Evolutionary conservation across 495 filamentous ascomycete genomes (phyloP).

Genomic region (Aspergillus ostianus): DNA sequence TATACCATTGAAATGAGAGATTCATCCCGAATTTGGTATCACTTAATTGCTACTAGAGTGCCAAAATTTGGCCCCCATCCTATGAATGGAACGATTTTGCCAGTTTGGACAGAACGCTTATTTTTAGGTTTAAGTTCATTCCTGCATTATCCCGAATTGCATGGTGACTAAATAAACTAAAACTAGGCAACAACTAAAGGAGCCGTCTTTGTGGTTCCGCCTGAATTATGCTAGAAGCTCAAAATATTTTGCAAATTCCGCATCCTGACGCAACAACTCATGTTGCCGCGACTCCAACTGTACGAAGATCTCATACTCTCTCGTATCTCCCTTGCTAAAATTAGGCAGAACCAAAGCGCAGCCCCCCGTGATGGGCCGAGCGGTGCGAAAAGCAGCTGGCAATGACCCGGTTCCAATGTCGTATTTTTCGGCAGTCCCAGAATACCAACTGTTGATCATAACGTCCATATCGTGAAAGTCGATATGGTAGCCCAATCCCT

Average conservation of each 20-base stretch:
- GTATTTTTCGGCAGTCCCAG: conserved; percentile 23
- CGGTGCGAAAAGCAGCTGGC: conserved; percentile 18
- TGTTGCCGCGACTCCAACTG: conserved; percentile 19
- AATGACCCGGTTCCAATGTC: conserved; percentile 18
- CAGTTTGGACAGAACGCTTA: too few species aligned
- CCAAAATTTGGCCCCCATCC: too few species aligned
- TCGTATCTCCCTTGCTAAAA: conserved; percentile 15
- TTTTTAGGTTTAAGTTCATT: too few species aligned
- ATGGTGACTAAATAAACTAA: too few species aligned
- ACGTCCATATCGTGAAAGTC: conserved; percentile 27
- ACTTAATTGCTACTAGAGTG: too few species aligned
- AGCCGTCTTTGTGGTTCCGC: too few species aligned
- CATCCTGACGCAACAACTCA: conserved; percentile 18
- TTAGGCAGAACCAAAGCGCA: conserved; percentile 21
- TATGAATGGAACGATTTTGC: too few species aligned
- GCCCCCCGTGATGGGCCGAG: conserved; percentile 14
- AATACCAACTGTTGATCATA: conserved; percentile 26
- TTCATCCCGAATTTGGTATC: too few species aligned
- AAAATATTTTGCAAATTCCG: conserved; percentile 25
- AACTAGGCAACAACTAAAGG: too few species aligned
- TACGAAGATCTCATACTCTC: conserved; percentile 22
- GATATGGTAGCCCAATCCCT: conserved; percentile 15
- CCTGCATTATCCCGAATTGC: too few species aligned
- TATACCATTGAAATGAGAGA: too few species aligned
- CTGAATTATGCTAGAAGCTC: conserved; percentile 13